Evolutionary conservation across 805 yeast species (phyloP).

Genomic region (Saturnispora saitoi): DNA sequence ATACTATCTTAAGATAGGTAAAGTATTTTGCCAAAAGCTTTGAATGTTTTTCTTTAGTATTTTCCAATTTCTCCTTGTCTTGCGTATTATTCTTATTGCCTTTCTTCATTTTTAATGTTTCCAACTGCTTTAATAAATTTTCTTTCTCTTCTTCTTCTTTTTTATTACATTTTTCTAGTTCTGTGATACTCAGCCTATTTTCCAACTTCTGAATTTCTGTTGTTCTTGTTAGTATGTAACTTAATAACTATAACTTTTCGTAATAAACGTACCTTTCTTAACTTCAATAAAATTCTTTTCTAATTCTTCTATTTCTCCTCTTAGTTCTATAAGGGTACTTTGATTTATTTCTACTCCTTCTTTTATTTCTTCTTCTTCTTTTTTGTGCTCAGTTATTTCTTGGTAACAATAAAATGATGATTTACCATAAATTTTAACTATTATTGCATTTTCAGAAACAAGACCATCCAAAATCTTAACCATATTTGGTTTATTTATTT

Average conservation of each 20-base stretch:
- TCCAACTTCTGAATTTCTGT: constrained; percentile 6
- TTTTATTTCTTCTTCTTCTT: background rate
- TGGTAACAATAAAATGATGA: constrained; percentile 34
- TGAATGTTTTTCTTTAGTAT: background rate
- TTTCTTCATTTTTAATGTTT: background rate
- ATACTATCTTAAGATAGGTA: background rate
- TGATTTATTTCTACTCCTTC: constrained; percentile 4
- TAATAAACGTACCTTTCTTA: constrained; percentile 1
- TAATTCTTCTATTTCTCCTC: background rate
- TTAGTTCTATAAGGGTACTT: background rate
- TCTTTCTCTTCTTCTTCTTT: background rate
- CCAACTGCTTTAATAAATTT: background rate
- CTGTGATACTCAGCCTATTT: background rate
- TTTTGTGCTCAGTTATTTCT: constrained; percentile 17
- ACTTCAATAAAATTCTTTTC: background rate
- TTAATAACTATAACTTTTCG: background rate
- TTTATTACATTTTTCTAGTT: background rate
- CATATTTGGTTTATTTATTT: constrained; percentile 29
- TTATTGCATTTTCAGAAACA: constrained; percentile 27
- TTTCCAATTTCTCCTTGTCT: background rate
- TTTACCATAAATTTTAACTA: constrained; percentile 37
- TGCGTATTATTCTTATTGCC: background rate
- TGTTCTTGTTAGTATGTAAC: background rate
- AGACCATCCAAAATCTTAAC: constrained; percentile 31
- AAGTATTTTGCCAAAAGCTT: background rate